Percentiles rank a stretch among this genome's conserved stretches.
Conservation (phyloP, 768 basidiomycete genomes). For the Cystobasidium tubakii region DNA sequence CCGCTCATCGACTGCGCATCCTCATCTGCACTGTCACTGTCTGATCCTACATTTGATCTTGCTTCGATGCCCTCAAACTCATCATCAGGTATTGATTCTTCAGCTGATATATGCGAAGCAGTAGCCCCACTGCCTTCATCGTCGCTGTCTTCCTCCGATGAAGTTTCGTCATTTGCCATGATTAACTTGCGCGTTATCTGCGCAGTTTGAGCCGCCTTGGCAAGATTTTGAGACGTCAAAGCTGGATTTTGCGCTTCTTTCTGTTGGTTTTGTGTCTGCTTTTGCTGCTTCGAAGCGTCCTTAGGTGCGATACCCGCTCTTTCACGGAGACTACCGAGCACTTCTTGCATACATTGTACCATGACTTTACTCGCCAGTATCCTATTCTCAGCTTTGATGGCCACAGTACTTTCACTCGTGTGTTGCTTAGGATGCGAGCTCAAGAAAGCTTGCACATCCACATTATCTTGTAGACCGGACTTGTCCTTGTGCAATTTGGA, state of each 20-base stretch:
- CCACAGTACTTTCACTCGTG: not conserved
- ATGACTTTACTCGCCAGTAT: constrained; percentile 41
- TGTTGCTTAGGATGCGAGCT: not conserved
- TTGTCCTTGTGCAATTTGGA: constrained; percentile 26
- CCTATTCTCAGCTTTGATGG: constrained; percentile 42
- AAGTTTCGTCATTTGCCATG: constrained; percentile 18
- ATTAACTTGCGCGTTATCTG: not conserved
- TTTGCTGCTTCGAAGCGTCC: not conserved
- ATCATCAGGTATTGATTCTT: constrained; percentile 8
- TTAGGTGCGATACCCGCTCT: constrained; percentile 27
- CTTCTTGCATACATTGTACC: constrained; percentile 40
- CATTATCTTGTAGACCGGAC: constrained; percentile 2
- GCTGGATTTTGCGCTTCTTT: not conserved
- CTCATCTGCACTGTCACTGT: constrained; percentile 31
- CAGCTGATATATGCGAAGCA: constrained; percentile 33
- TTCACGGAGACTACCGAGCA: constrained; percentile 10
- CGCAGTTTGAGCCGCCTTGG: not conserved
- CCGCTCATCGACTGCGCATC: constrained; percentile 34
- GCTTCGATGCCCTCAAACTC: constrained; percentile 17
- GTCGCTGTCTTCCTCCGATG: constrained; percentile 17
- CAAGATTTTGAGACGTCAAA: not conserved
- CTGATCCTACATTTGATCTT: constrained; percentile 36
- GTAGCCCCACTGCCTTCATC: constrained; percentile 24
- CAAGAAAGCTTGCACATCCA: constrained; percentile 10
- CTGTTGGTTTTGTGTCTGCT: not conserved